These are phyloP conservation scores for Polysphondylium violaceum DNA, from an alignment of 78 protist species.

Conservation along the genomic window DNA sequence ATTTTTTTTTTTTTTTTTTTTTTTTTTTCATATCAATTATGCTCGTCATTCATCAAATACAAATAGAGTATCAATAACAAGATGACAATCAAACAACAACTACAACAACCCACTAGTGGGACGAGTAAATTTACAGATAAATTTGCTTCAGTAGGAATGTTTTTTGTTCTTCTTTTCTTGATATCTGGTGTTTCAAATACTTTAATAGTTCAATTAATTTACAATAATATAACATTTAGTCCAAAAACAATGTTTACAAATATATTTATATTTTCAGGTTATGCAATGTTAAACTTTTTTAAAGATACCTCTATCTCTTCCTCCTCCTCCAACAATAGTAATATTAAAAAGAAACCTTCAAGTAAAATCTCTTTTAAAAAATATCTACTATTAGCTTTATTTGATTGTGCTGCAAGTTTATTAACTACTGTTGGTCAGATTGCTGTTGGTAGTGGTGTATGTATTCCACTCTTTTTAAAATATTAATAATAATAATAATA, in stretches of 20 bases:
- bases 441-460: conserved; percentile 64
- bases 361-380: neutral
- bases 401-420: conserved; percentile 37
- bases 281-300: conserved; percentile 30
- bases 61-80: neutral
- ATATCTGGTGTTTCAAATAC: conserved; percentile 58
- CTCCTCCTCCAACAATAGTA: neutral
- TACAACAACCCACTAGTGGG: neutral
- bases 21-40: neutral
- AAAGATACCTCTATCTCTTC: neutral
- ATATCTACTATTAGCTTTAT: conserved; percentile 20
- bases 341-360: neutral
- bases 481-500: neutral
- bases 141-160: neutral
- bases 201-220: conserved; percentile 43
- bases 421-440: conserved; percentile 69
- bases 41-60: neutral
- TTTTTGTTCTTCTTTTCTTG: conserved; percentile 17
- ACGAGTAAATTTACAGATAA: neutral
- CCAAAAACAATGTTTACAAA: conserved; percentile 64
- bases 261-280: conserved; percentile 41
- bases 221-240: conserved; percentile 53
- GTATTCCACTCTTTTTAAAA: neutral
- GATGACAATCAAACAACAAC: neutral
- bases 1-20: neutral